Evolutionary conservation across 225 moss, liverwort and hornwort genomes (phyloP).

Genomic region (Antitrichia curtipendula): DNA sequence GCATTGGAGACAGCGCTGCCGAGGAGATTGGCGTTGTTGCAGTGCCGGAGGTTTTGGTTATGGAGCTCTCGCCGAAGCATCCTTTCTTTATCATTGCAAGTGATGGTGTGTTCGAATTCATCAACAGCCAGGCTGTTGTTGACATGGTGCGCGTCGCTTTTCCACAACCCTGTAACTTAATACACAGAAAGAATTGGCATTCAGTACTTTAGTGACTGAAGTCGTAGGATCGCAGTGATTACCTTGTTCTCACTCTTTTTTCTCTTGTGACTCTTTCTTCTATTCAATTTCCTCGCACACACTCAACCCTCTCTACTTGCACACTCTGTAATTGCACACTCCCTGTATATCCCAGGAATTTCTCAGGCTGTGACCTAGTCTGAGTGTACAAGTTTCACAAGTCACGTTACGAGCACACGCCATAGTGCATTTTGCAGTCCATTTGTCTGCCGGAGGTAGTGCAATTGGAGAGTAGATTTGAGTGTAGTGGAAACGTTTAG

Average conservation of each 20-base stretch:
- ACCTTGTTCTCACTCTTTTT: no score
- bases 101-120: constrained; percentile 94
- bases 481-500: background rate
- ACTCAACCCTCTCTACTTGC: background rate
- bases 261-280: background rate
- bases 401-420: background rate
- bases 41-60: constrained; percentile 77
- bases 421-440: background rate
- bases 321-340: background rate
- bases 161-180: no score
- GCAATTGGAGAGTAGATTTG: background rate
- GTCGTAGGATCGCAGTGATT: background rate
- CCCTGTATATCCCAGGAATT: background rate
- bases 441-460: background rate
- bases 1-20: constrained; percentile 85
- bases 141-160: constrained; percentile 52
- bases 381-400: background rate
- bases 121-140: constrained; percentile 86
- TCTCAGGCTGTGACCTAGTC: background rate
- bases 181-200: accelerated
- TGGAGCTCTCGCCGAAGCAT: constrained; percentile 64
- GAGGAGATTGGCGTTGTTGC: constrained; percentile 96
- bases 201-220: no score
- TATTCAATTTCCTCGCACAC: background rate
- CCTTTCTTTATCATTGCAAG: constrained; percentile 92